phyloP scores from a whole-genome alignment of 2,329 filamentous ascomycete species.

The Fusarium sp. region DNA sequence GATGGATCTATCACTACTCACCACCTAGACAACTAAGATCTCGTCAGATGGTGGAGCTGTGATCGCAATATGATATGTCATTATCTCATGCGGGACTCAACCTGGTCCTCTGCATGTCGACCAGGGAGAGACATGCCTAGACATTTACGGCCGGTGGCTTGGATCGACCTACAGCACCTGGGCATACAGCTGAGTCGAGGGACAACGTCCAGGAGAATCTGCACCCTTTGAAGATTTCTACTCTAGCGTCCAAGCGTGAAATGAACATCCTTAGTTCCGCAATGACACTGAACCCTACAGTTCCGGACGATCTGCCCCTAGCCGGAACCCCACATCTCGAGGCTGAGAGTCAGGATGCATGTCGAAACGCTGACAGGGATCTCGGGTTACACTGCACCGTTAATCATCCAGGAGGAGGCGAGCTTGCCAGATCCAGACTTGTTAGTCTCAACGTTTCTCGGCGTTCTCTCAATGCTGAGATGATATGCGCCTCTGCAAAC shows the following conservation, averaged over 20 bases:
- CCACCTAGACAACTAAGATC: background rate
- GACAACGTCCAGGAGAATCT: conserved; percentile 16
- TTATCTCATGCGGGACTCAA: conserved; percentile 30
- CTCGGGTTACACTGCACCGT: conserved; percentile 24
- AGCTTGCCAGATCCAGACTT: conserved; percentile 10
- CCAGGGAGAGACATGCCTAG: conserved; percentile 22
- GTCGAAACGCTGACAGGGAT: conserved; percentile 23
- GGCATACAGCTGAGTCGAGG: conserved; percentile 7
- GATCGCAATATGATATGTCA: conserved; percentile 42
- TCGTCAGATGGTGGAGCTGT: conserved; percentile 24
- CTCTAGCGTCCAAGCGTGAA: background rate
- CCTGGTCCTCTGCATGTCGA: conserved; percentile 32
- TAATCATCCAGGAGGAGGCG: conserved; percentile 14
- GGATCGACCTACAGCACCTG: conserved; percentile 15
- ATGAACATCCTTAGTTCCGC: background rate
- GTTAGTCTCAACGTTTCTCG: conserved; percentile 13
- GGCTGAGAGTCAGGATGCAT: conserved; percentile 19
- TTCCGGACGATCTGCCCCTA: conserved; percentile 5
- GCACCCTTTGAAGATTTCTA: conserved; percentile 1
- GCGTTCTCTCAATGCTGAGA: conserved; percentile 8
- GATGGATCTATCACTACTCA: conserved; percentile 9
- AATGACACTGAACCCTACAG: background rate
- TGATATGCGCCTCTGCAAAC: conserved; percentile 16
- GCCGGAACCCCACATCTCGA: conserved; percentile 15
- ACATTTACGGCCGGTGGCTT: conserved; percentile 22